Conservation (phyloP, 495 filamentous ascomycete genomes). For the Penicillium samsonianum region DNA sequence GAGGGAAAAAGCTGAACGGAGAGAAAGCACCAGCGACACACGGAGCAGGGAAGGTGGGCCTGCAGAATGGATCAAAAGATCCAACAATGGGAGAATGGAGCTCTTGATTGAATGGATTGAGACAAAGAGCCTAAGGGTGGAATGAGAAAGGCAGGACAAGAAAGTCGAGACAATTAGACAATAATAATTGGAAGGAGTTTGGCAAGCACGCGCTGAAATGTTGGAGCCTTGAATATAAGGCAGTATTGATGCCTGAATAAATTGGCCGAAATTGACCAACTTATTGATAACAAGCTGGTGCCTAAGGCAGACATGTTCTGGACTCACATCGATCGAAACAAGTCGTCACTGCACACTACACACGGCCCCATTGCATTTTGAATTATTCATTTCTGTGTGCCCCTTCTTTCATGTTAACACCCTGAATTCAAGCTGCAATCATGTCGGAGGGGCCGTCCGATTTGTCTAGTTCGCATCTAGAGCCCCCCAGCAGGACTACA, state of each 20-base stretch:
- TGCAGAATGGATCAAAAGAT: slow-evolving; percentile 19
- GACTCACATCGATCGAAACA: slow-evolving; percentile 42
- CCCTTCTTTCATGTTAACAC: slow-evolving; percentile 23
- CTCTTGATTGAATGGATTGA: slow-evolving; percentile 6
- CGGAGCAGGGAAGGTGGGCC: slow-evolving; percentile 17
- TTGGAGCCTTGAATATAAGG: slow-evolving; percentile 15
- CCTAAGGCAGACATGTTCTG: slow-evolving; percentile 40
- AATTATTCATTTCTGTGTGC: slow-evolving; percentile 16
- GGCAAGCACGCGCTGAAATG: slow-evolving; percentile 21
- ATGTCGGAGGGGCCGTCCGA: slow-evolving; percentile 48
- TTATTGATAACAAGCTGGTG: background rate
- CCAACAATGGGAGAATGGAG: slow-evolving; percentile 10
- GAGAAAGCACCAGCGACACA: slow-evolving; percentile 23
- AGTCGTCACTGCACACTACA: slow-evolving; percentile 32
- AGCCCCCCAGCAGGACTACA: slow-evolving; percentile 66
- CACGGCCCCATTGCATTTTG: slow-evolving; percentile 20
- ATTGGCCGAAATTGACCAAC: slow-evolving; percentile 19
- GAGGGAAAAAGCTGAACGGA: slow-evolving; percentile 23
- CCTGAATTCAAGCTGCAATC: slow-evolving; percentile 22
- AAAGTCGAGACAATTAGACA: slow-evolving; percentile 17
- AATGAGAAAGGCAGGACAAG: slow-evolving; percentile 10
- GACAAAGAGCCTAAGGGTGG: slow-evolving; percentile 13
- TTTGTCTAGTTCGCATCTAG: slow-evolving; percentile 49
- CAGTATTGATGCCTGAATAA: slow-evolving; percentile 9
- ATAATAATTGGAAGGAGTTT: slow-evolving; percentile 34